These are phyloP conservation scores for Stygiomarasmius scandens DNA, from an alignment of 1,284 basidiomycete species.

Conservation along the genomic window DNA sequence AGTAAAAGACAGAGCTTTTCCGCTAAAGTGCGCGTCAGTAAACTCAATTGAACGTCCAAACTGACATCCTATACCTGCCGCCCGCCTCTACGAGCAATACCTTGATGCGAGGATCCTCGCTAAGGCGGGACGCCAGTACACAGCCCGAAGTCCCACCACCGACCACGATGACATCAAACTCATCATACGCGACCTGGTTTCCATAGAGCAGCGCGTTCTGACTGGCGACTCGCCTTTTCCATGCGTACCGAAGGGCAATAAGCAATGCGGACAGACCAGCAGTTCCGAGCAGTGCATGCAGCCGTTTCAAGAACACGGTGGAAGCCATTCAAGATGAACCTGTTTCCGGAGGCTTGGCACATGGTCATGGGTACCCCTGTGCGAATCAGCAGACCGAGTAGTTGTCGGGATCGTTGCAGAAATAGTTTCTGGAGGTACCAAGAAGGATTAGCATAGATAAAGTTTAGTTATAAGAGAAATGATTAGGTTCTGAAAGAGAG, in stretches of 20 bases:
- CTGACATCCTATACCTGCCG: too few relatives aligned
- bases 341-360: too few relatives aligned
- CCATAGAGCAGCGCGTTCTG: constrained; percentile 3
- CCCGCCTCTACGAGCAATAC: constrained; percentile 71
- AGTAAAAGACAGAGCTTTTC: constrained; percentile 37
- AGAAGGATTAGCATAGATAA: too few relatives aligned
- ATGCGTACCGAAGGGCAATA: not conserved
- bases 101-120: constrained; percentile 55
- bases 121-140: constrained; percentile 65
- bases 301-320: too few relatives aligned
- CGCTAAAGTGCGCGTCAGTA: constrained; percentile 28
- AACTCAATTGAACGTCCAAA: not conserved
- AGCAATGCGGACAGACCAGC: not conserved
- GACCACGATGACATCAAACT: constrained; percentile 65
- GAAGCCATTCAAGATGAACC: too few relatives aligned
- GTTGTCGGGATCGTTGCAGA: too few relatives aligned
- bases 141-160: constrained; percentile 68
- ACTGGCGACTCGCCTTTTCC: not conserved
- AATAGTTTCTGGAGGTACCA: too few relatives aligned
- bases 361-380: too few relatives aligned
- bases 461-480: too few relatives aligned
- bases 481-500: too few relatives aligned
- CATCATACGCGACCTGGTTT: constrained; percentile 24
- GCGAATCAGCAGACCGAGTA: too few relatives aligned
- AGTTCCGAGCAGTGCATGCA: not conserved